Percentiles rank a stretch among this genome's conserved stretches.
These are phyloP conservation scores for Aureobasidium sp. DNA, from an alignment of 2,329 filamentous ascomycete genomes.

Conservation along the genomic window DNA sequence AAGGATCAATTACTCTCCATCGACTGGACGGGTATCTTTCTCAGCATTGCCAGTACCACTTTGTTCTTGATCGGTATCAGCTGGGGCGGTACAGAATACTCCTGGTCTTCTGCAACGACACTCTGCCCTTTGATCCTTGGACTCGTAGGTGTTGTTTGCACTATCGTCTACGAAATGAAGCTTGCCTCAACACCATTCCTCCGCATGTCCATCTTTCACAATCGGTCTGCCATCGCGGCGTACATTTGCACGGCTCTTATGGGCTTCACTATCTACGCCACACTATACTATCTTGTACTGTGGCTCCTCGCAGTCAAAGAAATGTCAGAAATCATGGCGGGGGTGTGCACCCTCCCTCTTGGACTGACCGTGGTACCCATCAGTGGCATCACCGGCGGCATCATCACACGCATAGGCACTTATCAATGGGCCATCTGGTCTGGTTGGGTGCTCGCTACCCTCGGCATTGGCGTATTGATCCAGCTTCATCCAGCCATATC, in stretches of 20 bases:
- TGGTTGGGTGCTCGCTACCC: conserved; percentile 26
- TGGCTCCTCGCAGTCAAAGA: conserved; percentile 64
- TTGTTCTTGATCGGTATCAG: conserved; percentile 48
- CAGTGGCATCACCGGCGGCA: conserved; percentile 32
- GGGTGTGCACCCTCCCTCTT: conserved; percentile 40
- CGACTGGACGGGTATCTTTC: conserved; percentile 48
- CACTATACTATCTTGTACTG: conserved; percentile 64
- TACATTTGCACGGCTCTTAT: conserved; percentile 25
- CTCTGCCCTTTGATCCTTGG: conserved; percentile 33
- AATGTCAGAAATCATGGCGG: conserved; percentile 53
- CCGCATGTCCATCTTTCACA: conserved; percentile 20
- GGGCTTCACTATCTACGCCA: conserved; percentile 52
- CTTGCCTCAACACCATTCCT: conserved; percentile 35
- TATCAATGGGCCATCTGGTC: conserved; percentile 42
- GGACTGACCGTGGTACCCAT: conserved; percentile 33
- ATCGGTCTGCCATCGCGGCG: not conserved
- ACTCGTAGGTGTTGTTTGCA: conserved; percentile 28
- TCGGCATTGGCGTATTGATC: not conserved
- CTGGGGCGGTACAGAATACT: conserved; percentile 42
- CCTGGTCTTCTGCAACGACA: conserved; percentile 33
- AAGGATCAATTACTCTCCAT: conserved; percentile 41
- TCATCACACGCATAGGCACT: conserved; percentile 44
- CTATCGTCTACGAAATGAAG: conserved; percentile 33
- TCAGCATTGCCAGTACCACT: conserved; percentile 45
- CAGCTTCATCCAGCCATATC: not conserved